phyloP scores from a whole-genome alignment of 305 asterid genomes.

The Plantago lanceolata region DNA sequence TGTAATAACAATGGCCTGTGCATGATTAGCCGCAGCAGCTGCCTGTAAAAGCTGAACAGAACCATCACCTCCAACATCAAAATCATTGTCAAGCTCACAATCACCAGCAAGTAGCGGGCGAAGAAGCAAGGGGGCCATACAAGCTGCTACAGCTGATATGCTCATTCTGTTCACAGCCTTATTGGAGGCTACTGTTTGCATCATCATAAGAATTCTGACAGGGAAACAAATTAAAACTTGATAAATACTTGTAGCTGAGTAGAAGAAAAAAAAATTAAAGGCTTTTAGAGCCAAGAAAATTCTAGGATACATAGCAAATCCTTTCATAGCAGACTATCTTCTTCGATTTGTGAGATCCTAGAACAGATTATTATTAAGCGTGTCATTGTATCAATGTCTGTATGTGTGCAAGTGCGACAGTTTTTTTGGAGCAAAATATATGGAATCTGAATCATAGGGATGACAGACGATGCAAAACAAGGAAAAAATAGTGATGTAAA shows the following conservation, averaged over 20 bases:
- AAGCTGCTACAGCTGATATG: constrained; percentile 97
- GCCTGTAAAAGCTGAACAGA: constrained; percentile 93
- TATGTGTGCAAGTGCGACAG: too few species aligned
- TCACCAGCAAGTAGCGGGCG: constrained; percentile 98
- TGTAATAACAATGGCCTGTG: constrained; percentile 92
- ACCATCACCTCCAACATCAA: constrained; percentile 81
- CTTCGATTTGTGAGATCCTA: too few species aligned
- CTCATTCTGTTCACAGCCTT: constrained; percentile 89
- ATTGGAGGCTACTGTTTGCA: constrained; percentile 77
- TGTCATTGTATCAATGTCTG: too few species aligned
- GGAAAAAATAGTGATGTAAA: too few species aligned
- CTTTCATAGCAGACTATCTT: too few species aligned
- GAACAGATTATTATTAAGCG: too few species aligned
- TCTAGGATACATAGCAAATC: too few species aligned
- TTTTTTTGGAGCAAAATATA: too few species aligned
- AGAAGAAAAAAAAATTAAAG: background rate
- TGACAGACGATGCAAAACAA: too few species aligned
- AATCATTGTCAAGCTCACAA: constrained; percentile 70
- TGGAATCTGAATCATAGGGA: too few species aligned
- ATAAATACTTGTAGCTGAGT: background rate
- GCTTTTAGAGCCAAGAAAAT: background rate
- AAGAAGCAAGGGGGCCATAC: constrained; percentile 99
- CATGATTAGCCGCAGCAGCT: constrained; percentile 99
- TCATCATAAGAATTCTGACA: constrained; percentile 86
- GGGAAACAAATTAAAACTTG: constrained; percentile 16